A percentile compares a stretch with the other conserved stretches of the same genome.
Conservation (phyloP, 805 yeast species). For the Starmerella potacharoeniae region DNA sequence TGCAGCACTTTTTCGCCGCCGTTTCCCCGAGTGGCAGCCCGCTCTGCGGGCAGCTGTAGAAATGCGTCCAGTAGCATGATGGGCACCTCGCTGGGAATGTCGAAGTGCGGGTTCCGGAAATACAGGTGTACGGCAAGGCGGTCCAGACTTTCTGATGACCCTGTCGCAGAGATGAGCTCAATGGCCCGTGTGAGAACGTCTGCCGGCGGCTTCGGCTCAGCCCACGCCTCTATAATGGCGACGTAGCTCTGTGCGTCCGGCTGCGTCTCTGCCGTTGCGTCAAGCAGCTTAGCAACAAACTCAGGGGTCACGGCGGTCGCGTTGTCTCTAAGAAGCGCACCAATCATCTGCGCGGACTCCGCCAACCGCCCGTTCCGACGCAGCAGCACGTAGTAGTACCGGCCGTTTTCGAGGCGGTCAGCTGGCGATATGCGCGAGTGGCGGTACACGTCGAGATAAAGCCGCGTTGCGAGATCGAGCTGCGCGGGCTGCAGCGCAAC, state of each 20-base stretch:
- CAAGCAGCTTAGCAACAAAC: slow-evolving; percentile 8
- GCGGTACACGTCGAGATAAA: slow-evolving; percentile 21
- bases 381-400: slow-evolving; percentile 19
- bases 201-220: not conserved
- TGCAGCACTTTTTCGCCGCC: slow-evolving; percentile 17
- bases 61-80: slow-evolving; percentile 20
- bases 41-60: slow-evolving; percentile 11
- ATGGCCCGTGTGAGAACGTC: slow-evolving; percentile 4
- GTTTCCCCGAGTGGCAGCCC: not conserved
- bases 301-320: slow-evolving; percentile 5
- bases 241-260: slow-evolving; percentile 7
- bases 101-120: slow-evolving; percentile 16
- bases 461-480: slow-evolving; percentile 18
- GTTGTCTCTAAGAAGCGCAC: slow-evolving; percentile 14
- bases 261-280: not conserved
- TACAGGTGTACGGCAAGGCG: slow-evolving; percentile 10
- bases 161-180: not conserved
- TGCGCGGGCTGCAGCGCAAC: slow-evolving; percentile 5
- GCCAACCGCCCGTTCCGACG: slow-evolving; percentile 13
- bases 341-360: slow-evolving; percentile 21
- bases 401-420: slow-evolving; percentile 20
- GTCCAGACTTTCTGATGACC: not conserved
- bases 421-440: slow-evolving; percentile 6
- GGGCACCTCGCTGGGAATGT: slow-evolving; percentile 7
- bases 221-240: not conserved